These are phyloP conservation scores for Parietichytrium sp. DNA, from an alignment of 108 stramenopile species.

Conservation along the genomic window DNA sequence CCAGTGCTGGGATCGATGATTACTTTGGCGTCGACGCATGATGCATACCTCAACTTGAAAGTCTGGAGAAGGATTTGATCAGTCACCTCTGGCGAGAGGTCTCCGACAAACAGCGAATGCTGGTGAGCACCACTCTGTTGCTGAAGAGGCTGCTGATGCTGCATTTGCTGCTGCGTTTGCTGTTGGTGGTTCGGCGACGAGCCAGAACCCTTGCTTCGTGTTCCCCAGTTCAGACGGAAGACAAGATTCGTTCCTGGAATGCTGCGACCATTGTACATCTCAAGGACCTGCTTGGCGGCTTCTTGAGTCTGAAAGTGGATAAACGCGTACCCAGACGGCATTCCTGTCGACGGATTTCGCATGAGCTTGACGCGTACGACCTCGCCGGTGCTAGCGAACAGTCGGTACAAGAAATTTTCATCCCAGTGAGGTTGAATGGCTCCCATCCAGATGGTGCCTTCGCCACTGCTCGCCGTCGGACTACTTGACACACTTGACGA, in stretches of 20 bases:
- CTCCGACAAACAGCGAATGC: not conserved
- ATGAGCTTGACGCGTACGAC: slow-evolving; percentile 28
- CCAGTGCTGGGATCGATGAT: not conserved
- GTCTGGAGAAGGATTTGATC: not conserved
- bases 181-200: not conserved
- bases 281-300: slow-evolving; percentile 14
- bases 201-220: too few relatives aligned
- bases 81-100: not conserved
- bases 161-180: not conserved
- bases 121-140: not conserved
- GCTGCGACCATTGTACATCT: not conserved
- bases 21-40: slow-evolving; percentile 24
- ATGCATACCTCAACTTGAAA: not conserved
- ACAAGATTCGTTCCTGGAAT: not conserved
- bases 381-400: not conserved
- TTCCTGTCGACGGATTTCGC: not conserved
- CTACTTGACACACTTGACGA: too few relatives aligned
- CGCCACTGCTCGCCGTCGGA: too few relatives aligned
- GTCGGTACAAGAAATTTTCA: not conserved
- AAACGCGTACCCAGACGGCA: slow-evolving; percentile 27
- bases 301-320: slow-evolving; percentile 1
- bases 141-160: not conserved
- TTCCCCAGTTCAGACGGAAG: slow-evolving; percentile 16
- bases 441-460: slow-evolving; percentile 36
- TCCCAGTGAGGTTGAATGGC: not conserved